These are phyloP conservation scores for Chloromonas sp. DNA, from an alignment of 163 green algal species.

Conservation along the genomic window DNA sequence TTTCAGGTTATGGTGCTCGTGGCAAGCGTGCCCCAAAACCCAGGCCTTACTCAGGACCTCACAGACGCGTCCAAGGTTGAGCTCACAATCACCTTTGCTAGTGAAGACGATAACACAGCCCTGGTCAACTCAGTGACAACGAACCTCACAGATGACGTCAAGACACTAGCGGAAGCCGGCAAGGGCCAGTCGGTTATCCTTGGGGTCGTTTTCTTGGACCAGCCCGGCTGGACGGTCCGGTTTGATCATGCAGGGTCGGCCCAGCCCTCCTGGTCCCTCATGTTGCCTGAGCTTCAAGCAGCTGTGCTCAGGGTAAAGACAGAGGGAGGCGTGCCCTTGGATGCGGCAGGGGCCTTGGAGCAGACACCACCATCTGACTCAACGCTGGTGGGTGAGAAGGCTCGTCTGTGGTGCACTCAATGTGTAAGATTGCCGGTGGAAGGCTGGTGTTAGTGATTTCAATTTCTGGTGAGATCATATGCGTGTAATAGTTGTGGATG, in stretches of 20 bases:
- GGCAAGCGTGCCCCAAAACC: conserved; percentile 16
- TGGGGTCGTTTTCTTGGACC: conserved; percentile 11
- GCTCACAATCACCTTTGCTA: conserved; percentile 17
- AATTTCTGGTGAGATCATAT: no score
- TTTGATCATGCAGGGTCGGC: conserved; percentile 17
- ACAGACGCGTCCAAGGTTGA: conserved; percentile 20
- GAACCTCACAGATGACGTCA: conserved; percentile 6
- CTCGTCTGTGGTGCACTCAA: background rate
- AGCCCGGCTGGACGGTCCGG: conserved; percentile 31
- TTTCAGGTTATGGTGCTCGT: conserved; percentile 33
- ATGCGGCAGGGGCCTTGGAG: conserved; percentile 1
- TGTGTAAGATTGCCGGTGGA: no score
- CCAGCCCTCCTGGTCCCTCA: conserved; percentile 15
- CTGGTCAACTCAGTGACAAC: background rate
- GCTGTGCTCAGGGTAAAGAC: conserved; percentile 19
- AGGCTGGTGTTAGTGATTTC: no score
- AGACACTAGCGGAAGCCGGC: background rate
- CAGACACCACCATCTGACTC: background rate
- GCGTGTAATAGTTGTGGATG: no score
- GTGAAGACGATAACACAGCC: conserved; percentile 10
- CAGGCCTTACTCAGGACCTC: conserved; percentile 27
- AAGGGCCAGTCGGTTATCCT: conserved; percentile 9
- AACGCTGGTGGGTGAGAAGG: conserved; percentile 7
- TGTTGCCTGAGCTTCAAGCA: conserved; percentile 32
- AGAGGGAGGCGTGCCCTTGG: conserved; percentile 13